These are phyloP conservation scores for Dactylellina haptotyla DNA, from an alignment of 2,329 filamentous ascomycete species.

Conservation along the genomic window DNA sequence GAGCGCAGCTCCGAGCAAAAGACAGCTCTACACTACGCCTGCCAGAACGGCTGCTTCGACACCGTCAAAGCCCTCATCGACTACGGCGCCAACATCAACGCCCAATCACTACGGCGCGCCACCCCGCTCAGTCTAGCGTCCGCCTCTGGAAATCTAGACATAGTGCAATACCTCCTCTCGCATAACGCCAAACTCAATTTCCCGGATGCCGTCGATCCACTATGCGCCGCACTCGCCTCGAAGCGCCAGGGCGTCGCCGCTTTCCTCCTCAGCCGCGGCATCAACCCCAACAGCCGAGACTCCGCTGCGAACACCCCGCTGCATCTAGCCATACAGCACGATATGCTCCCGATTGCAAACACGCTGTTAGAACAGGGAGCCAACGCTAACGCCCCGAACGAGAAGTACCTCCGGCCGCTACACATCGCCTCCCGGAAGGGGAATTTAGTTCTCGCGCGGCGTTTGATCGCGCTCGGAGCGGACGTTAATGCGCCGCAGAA, in stretches of 20 bases:
- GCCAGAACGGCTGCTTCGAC: conserved; percentile 44
- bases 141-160: conserved; percentile 26
- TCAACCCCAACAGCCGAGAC: conserved; percentile 11
- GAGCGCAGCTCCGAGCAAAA: conserved; percentile 42
- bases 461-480: conserved; percentile 19
- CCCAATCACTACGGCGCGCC: conserved; percentile 22
- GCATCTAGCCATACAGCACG: conserved; percentile 23
- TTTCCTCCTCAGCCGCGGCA: conserved; percentile 20
- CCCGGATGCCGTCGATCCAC: conserved; percentile 7
- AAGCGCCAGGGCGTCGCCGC: conserved; percentile 24
- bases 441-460: neutral
- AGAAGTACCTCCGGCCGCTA: conserved; percentile 30
- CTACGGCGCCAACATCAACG: conserved; percentile 21
- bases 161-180: conserved; percentile 36
- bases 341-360: conserved; percentile 23
- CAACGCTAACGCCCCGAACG: conserved; percentile 10
- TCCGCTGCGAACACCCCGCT: conserved; percentile 10
- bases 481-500: conserved; percentile 31
- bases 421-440: conserved; percentile 34
- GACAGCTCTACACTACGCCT: conserved; percentile 48
- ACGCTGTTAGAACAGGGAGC: conserved; percentile 32
- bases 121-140: conserved; percentile 39
- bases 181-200: neutral
- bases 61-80: conserved; percentile 34
- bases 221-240: conserved; percentile 29